Base-by-base conservation (phyloP, 2,329 filamentous ascomycete genomes). In the Fusarium agapanthi region DNA sequence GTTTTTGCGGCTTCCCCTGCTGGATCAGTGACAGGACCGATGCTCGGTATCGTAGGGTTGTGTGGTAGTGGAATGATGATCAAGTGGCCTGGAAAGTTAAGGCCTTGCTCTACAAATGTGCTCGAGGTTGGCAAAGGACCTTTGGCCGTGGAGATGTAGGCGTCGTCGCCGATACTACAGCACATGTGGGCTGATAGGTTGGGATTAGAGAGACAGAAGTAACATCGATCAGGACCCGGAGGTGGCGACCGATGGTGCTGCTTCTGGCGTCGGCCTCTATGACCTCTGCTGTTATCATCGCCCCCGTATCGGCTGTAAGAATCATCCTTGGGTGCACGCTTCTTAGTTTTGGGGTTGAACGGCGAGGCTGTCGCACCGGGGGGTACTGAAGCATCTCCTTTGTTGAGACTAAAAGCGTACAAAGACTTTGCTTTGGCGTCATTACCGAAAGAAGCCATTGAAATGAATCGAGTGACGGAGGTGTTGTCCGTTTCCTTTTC, bases 191-290 rank as follows among this genome's bases (percentile, higher is more conserved):
- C 92, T 58, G 93, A 92, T 48, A 96, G 86, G 68, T 92, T 92
- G 11, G 93, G 90, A 80, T 97, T 98, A 11, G 94, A 95, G 16
- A 99, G 87, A 80, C 96, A 99, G 85, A 99, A 98, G 86, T 96
- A 99, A 83, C 96, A 99, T 77, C 92, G 88, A 58, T 92, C 91
- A 5, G 94, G 94, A 0, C 91, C 90, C 0, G 90, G 90, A 12
- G 89, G 90, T 18, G 91, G 90, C 11, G 86, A 77, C 80, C 82
- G 63, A 41, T 80, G 83, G 4, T 83, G 83, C 20, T 86, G 85
- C 76, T 87, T 87, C 47, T 83, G 81, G 15, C 83, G 82, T 18
- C 85, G 82, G 47, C 84, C 81, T 43, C 84, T 80, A 37, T 84
- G 82, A 40, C 83, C 76, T 51, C 86, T 81, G 51, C 86, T 82